phyloP scores from a whole-genome alignment of 495 filamentous ascomycete species.

The Aspergillus steynii region DNA sequence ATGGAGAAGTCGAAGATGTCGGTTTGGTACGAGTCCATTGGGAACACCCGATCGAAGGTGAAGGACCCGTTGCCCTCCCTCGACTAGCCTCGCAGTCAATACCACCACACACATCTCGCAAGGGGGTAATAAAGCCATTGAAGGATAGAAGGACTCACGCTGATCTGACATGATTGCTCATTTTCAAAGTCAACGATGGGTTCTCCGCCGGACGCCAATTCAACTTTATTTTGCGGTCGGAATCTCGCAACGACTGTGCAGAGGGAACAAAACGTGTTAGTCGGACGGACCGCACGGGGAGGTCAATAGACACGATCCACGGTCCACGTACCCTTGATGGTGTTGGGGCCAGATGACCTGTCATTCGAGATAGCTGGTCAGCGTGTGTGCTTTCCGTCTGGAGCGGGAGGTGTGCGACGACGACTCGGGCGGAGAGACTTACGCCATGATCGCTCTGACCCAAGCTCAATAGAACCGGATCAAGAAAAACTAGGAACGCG shows the following conservation, averaged over 20 bases:
- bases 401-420: constrained; percentile 9
- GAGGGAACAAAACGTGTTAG: background rate
- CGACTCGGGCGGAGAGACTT: constrained; percentile 26
- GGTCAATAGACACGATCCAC: background rate
- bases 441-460: constrained; percentile 48
- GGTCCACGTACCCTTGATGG: constrained; percentile 65
- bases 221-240: constrained; percentile 92
- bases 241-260: constrained; percentile 87
- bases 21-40: constrained; percentile 79
- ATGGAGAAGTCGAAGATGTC: constrained; percentile 99
- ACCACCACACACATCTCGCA: background rate
- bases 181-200: constrained; percentile 86
- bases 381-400: constrained; percentile 20
- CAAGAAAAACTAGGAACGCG: constrained; percentile 3
- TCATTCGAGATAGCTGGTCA: constrained; percentile 16
- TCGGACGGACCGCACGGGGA: background rate
- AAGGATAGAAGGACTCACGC: constrained; percentile 54
- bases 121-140: no score
- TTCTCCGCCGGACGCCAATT: constrained; percentile 85
- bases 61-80: constrained; percentile 81
- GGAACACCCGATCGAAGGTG: constrained; percentile 97
- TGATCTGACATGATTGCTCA: constrained; percentile 84
- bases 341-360: constrained; percentile 55
- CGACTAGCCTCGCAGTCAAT: constrained; percentile 55
- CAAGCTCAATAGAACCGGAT: constrained; percentile 6